Base-by-base conservation (phyloP, 2,329 filamentous ascomycete species). In the Raffaelea arxii region DNA sequence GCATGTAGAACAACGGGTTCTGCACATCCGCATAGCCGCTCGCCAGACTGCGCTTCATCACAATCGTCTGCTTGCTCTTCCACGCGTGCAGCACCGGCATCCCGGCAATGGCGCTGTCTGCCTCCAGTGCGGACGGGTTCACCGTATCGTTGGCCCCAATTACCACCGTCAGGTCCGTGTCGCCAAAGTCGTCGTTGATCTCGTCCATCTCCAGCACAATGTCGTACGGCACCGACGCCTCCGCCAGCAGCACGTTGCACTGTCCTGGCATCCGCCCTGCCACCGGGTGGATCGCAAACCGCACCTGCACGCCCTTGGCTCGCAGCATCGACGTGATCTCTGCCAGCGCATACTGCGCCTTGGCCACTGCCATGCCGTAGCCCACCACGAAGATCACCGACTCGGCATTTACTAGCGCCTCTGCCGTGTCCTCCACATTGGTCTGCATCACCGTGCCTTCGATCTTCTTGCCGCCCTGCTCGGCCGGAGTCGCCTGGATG, bases 171-270 rank as follows among this genome's bases (percentile, higher is more conserved):
- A 94, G 71, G 57, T 94, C 89, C 0, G 89, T 94, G 24, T 92
- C 84, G 6, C 73, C 65, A 62, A 94, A 95, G 58, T 94, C 88
- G 52, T 94, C 88, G 62, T 94, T 95, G 67, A 94, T 94, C 69
- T 95, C 89, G 56, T 94, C 89, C 88, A 94, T 94, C 66, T 95
- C 88, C 40, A 94, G 74, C 24, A 94, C 88, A 47, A 94, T 91
- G 56, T 95, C 89, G 58, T 94, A 94, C 3, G 87, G 87, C 25
- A 94, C 89, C 27, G 77, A 83, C 1, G 89, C 89, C 63, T 95
- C 89, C 0, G 89, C 89, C 14, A 94, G 78, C 3, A 95, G 71
- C 4, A 94, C 88, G 58, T 95, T 94, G 67, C 88, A 94, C 65
- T 94, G 89, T 0, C 89, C 89, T 0, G 89, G 89, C 89, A 95